Base-by-base conservation (phyloP, 805 yeast species). In the Candida adriatica region DNA sequence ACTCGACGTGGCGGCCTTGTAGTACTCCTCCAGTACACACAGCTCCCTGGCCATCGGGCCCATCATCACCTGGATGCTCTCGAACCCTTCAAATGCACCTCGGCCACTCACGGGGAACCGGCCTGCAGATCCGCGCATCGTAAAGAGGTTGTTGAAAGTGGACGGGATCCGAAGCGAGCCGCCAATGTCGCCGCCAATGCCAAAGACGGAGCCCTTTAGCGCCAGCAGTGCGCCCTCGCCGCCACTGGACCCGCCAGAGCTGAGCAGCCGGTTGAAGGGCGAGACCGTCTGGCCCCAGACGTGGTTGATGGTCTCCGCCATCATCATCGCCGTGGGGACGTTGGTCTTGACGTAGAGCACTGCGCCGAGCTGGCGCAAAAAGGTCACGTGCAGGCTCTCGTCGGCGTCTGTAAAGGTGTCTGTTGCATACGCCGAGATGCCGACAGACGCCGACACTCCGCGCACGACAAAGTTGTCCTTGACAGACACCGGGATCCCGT, bases 401-500 rank as follows among this genome's bases (percentile, higher is more conserved):
- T 58, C 68, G 18, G 55, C 46, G n/a, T 54, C 54, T 13, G 31
- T 20, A 26, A 48, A 51, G 13, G 61, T 47, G 43, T 53, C 59
- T 13, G 58, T 56, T 26, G 66, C 66, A 21, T 15, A 28, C 6
- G 30, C 22, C 22, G 22, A 11, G 34, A 61, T 62, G 4, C 78
- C 79, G 40, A 68, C 49, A n/a, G 71, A 52, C 3, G 76, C 56
- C 6, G 65, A 65, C n/a, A 61, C 57, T 4, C 75, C 79, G 30
- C 53, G 54, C 30, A 73, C 45, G 31, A 46, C 40, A 19, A 46
- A 21, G 14, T 51, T 45, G 34, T 51, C 78, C 38, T 78, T 78
- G 35, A 76, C 57, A 0, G 82, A 73, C 22, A 77, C 56, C 6
- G 85, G 86, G 14, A 78, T 48, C 1, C 86, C 85, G 43, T 78